These are phyloP conservation scores for Aureobasidium uvarum DNA, from an alignment of 2,329 filamentous ascomycete species.

Conservation along the genomic window DNA sequence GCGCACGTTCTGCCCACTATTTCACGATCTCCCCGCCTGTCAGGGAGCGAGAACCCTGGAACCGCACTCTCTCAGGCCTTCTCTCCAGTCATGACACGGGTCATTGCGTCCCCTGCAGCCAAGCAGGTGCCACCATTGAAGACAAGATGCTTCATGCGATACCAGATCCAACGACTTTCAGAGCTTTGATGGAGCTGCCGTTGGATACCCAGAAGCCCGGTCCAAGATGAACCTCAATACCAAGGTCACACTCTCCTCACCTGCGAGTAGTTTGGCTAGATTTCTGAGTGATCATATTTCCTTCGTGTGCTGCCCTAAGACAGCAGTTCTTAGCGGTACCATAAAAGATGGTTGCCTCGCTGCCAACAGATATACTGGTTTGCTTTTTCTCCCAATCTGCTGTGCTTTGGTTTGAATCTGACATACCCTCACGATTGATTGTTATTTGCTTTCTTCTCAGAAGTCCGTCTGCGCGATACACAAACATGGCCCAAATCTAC, in stretches of 20 bases:
- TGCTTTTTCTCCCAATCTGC: not conserved
- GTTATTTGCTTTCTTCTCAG: slow-evolving; percentile 1
- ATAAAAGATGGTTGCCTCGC: slow-evolving; percentile 13
- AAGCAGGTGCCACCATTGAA: slow-evolving; percentile 9
- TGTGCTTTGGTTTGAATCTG: slow-evolving; percentile 4
- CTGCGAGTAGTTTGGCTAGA: slow-evolving; percentile 17
- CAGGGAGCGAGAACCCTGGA: not conserved
- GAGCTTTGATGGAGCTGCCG: slow-evolving; percentile 7
- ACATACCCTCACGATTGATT: not conserved
- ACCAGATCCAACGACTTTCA: slow-evolving; percentile 21
- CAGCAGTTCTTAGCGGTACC: not conserved
- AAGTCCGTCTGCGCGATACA: not conserved
- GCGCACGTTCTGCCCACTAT: slow-evolving; percentile 13
- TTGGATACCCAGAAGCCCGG: slow-evolving; percentile 19
- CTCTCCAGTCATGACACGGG: slow-evolving; percentile 18
- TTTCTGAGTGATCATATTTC: slow-evolving; percentile 21
- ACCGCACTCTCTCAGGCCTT: not conserved
- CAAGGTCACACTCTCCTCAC: slow-evolving; percentile 9
- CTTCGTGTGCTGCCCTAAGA: not conserved
- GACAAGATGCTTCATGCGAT: slow-evolving; percentile 20
- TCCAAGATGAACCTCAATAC: slow-evolving; percentile 2
- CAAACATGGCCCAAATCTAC: slow-evolving; percentile 18
- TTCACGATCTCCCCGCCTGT: slow-evolving; percentile 15
- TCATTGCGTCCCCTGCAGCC: slow-evolving; percentile 15
- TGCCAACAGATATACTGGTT: not conserved